Base-by-base conservation (phyloP, 1,284 basidiomycete genomes). In the Sanghuangporus sanghuang region DNA sequence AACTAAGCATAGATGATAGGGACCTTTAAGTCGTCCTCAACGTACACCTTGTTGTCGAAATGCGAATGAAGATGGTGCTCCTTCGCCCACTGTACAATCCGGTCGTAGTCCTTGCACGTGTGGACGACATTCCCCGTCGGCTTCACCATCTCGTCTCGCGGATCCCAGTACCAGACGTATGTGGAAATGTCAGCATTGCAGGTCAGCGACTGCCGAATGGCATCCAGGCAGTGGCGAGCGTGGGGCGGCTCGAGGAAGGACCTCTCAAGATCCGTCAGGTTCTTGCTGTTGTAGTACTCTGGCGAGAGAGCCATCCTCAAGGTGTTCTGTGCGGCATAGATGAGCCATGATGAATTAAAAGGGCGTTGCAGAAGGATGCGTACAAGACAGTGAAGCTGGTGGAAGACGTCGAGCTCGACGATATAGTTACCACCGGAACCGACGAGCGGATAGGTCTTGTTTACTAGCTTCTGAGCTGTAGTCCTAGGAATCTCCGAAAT, bases 331-430 rank as follows among this genome's bases (percentile, higher is more conserved):
- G 40, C 32, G n/a, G 18, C n/a, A 23, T 32, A 32, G 12, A 32
- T 9, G 27, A 23, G 44, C 12, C 5, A 42, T 11, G 36, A 18
- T 39, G 32, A 7, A 38, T 40, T 32, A 12, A 12, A 65, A 48
- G 9, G 21, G 23, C 48, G 38, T 9, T 16, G 40, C 27, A 57
- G 23, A 35, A 18, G 46, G 6, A 53, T 23, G 63, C 70, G 44
- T 59, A 72, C 73, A 27, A 74, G 66, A 55, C 72, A 73, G 63
- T 74, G 73, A 23, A 74, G 66, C 56, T 75, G 71, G 58, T 75
- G 73, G 59, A 74, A 75, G 6, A 74, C 70, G 44, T 73, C 72
- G 2, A 74, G 54, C 7, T 61, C 65, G 21, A 68, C 66, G 35
- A 74, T 73, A 23, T 52, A 74, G 40, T 74, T 67, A 6, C 66